Percentiles rank a stretch among this genome's conserved stretches.
phyloP scores from a whole-genome alignment of 495 filamentous ascomycete genomes.

The Cercophora newfieldiana region DNA sequence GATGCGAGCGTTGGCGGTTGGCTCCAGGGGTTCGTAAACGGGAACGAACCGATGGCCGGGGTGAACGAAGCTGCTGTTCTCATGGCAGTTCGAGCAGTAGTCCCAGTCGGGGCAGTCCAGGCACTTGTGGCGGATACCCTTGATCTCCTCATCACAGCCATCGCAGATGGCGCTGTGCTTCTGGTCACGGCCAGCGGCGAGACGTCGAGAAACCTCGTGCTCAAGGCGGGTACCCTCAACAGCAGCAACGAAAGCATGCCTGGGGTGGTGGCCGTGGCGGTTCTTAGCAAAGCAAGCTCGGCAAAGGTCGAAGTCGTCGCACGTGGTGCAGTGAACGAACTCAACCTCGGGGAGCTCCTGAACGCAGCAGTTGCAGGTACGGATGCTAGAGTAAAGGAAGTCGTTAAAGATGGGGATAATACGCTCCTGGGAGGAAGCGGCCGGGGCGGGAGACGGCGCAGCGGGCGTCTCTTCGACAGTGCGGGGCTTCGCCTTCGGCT shows the following conservation, averaged over 20 bases:
- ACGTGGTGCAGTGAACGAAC: slow-evolving; percentile 82
- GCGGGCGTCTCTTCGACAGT: slow-evolving; percentile 23
- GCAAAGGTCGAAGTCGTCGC: slow-evolving; percentile 93
- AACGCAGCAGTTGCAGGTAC: slow-evolving; percentile 93
- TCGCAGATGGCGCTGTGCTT: slow-evolving; percentile 90
- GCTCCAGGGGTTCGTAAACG: slow-evolving; percentile 75
- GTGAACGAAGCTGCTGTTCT: slow-evolving; percentile 65
- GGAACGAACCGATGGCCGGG: slow-evolving; percentile 87
- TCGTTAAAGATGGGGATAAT: slow-evolving; percentile 29
- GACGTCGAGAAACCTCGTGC: slow-evolving; percentile 57
- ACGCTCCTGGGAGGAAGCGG: slow-evolving; percentile 14
- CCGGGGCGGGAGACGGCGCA: slow-evolving; percentile 16
- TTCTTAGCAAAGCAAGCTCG: slow-evolving; percentile 70
- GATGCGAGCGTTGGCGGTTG: slow-evolving; percentile 37
- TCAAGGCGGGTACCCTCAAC: slow-evolving; percentile 58
- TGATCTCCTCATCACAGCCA: slow-evolving; percentile 87
- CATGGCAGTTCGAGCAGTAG: slow-evolving; percentile 79
- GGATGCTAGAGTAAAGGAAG: slow-evolving; percentile 45
- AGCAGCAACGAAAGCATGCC: slow-evolving; percentile 72
- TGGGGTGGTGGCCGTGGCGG: slow-evolving; percentile 91
- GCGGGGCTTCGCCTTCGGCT: slow-evolving; percentile 35
- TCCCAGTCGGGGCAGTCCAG: slow-evolving; percentile 97
- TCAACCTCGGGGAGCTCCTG: slow-evolving; percentile 70
- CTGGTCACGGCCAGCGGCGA: slow-evolving; percentile 77
- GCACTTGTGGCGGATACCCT: slow-evolving; percentile 95